These are phyloP conservation scores for Theobroma grandiflorum DNA, from an alignment of 441 rosid species.

Conservation along the genomic window DNA sequence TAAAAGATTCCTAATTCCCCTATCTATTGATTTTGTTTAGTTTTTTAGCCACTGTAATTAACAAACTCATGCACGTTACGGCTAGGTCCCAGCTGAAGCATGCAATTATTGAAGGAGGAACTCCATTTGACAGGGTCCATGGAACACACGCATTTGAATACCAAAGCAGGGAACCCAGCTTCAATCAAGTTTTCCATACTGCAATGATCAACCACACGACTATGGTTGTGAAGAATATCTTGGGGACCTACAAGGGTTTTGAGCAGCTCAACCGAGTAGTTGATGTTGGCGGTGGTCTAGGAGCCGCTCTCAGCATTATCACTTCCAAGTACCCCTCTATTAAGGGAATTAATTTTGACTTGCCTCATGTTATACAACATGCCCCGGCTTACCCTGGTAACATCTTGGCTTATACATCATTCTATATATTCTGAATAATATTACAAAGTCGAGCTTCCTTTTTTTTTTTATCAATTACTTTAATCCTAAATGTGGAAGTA, in stretches of 20 bases:
- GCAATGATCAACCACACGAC: slow-evolving; percentile 32
- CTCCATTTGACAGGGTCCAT: slow-evolving; percentile 11
- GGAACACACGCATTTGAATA: too few relatives aligned
- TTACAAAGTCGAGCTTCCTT: too few relatives aligned
- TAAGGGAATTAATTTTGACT: slow-evolving; percentile 28
- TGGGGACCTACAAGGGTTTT: slow-evolving; percentile 30
- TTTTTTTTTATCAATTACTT: too few relatives aligned
- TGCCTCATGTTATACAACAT: slow-evolving; percentile 23
- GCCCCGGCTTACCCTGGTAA: slow-evolving; percentile 22
- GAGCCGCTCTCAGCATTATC: slow-evolving; percentile 25
- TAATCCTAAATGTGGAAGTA: too few relatives aligned
- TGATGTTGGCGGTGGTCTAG: slow-evolving; percentile 37
- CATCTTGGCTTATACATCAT: background rate
- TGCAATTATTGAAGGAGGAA: slow-evolving; percentile 18
- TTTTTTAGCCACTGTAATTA: too few relatives aligned
- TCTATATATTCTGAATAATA: too few relatives aligned
- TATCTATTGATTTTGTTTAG: too few relatives aligned
- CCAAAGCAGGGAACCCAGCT: too few relatives aligned
- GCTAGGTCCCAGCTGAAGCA: slow-evolving; percentile 21
- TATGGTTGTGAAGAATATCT: slow-evolving; percentile 22
- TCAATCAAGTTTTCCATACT: too few relatives aligned
- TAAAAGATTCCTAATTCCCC: too few relatives aligned
- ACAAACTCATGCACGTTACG: too few relatives aligned
- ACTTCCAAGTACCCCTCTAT: slow-evolving; percentile 32
- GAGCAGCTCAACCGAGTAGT: slow-evolving; percentile 17